Conservation (phyloP, 2,329 filamentous ascomycete genomes). For the Ceratocystis destructans region DNA sequence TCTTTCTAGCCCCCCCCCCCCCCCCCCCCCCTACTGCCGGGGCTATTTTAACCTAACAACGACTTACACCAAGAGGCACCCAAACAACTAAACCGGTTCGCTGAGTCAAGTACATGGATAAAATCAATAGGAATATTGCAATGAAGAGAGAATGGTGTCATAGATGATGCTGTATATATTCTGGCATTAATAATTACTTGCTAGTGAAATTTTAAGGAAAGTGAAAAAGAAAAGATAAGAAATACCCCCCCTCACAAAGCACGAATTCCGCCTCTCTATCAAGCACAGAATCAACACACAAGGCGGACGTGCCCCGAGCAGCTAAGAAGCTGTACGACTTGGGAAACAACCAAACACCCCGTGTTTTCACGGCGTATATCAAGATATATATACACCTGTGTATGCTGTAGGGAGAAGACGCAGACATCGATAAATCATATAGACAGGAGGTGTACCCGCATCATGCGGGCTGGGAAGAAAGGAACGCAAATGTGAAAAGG, state of each 20-base stretch:
- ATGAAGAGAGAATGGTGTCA: neutral
- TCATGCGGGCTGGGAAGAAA: neutral
- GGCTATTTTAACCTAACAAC: no score
- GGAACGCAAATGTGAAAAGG: neutral
- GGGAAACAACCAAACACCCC: neutral
- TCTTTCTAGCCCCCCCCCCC: no score
- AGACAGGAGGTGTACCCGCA: neutral
- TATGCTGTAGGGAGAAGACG: neutral
- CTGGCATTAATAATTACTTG: slow-evolving; percentile 3
- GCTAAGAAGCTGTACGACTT: no score
- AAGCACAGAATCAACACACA: neutral
- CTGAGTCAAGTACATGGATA: neutral
- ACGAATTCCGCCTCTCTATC: no score
- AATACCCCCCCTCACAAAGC: neutral
- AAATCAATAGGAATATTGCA: neutral
- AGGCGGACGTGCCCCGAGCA: neutral
- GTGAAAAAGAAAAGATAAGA: neutral
- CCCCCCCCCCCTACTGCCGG: no score
- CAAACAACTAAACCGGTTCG: neutral
- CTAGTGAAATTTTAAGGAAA: slow-evolving; percentile 6
- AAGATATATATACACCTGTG: neutral
- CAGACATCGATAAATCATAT: neutral
- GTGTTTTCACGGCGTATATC: neutral
- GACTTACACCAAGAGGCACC: neutral
- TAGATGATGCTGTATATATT: neutral